Evolutionary conservation across 306 rosid genomes (phyloP), one percentile per base, ranked within the genome.

Genomic region (Acacia crassicarpa): DNA sequence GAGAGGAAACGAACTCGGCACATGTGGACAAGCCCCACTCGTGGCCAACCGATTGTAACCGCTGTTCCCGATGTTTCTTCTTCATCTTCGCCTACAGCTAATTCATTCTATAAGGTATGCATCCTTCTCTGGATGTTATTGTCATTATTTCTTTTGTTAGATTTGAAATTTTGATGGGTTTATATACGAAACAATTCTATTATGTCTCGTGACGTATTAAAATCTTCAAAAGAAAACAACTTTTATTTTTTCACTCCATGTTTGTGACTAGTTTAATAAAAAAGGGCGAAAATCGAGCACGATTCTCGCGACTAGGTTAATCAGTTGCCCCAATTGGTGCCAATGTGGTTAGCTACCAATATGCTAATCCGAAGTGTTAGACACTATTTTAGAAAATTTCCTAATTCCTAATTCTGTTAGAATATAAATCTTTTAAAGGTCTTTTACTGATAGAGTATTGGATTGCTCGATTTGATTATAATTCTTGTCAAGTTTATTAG

Each of bases 1-100:
- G 85, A 86, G 89, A 67, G 87, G 86, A 88, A 85, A 85, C 85
- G 83, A 84, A 66, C 56, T 85, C 88, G 90, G 93, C 93, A 85
- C 89, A 89, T 89, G 95, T 86, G 87, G 93, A 84, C 83, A 72
- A 59, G 89, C 84, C 85, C 89, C 81, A 72, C 83, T 56, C 92
- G 75, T 85, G 88, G 85, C 58, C 53, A 84, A 76, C 71, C 81
- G 74, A 68, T 80, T 76, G 44, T 84, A 71, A 82, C 23, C 73
- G 78, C 67, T 54, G 85, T 48, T 79, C 81, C 84, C 44, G 87
- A 82, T 49, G 89, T 85, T 91, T 86, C 87, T 79, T 89, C 88
- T 6, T 72, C 86, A 48, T 83, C 78, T n/a, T 82, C 89, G 44
- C 82, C 87, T 79, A 76, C 88, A 33, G 59, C 89, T 54, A 85